phyloP scores from a whole-genome alignment of 2,329 filamentous ascomycete genomes.

The Colletotrichum gloeosporioides region DNA sequence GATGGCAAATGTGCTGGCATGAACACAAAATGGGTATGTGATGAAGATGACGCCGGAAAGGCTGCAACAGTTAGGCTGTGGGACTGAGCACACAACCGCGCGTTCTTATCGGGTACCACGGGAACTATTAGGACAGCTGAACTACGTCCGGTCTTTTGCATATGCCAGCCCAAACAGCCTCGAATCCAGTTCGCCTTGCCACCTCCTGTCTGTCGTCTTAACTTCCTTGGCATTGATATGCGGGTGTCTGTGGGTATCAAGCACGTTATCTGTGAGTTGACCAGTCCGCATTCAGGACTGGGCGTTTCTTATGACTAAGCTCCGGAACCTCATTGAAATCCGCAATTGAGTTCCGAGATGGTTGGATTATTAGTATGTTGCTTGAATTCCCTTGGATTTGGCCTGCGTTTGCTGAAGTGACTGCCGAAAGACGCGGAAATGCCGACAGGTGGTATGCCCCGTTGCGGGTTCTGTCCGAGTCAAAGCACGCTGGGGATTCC shows the following conservation, averaged over 20 bases:
- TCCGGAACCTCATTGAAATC: not conserved
- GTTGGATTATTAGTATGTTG: not conserved
- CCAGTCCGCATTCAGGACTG: not conserved
- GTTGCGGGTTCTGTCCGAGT: not conserved
- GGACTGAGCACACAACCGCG: not conserved
- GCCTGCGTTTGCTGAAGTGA: not conserved
- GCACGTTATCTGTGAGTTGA: not conserved
- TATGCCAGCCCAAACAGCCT: not conserved
- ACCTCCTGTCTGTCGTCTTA: not conserved
- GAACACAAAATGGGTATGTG: not conserved
- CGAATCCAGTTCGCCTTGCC: not conserved
- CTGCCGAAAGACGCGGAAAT: not conserved
- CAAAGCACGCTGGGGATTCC: not conserved
- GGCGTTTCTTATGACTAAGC: not conserved
- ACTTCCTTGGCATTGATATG: not conserved
- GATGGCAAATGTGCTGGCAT: not conserved
- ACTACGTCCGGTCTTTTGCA: not conserved
- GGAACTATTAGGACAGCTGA: not conserved
- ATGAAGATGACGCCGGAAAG: not conserved
- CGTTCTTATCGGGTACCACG: not conserved
- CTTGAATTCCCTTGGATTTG: not conserved
- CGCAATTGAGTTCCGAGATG: not conserved
- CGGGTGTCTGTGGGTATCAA: not conserved
- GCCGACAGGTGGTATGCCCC: not conserved
- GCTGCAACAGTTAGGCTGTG: not conserved